Base-by-base conservation (phyloP, 2,329 filamentous ascomycete genomes). In the Aspergillus uvarum region DNA sequence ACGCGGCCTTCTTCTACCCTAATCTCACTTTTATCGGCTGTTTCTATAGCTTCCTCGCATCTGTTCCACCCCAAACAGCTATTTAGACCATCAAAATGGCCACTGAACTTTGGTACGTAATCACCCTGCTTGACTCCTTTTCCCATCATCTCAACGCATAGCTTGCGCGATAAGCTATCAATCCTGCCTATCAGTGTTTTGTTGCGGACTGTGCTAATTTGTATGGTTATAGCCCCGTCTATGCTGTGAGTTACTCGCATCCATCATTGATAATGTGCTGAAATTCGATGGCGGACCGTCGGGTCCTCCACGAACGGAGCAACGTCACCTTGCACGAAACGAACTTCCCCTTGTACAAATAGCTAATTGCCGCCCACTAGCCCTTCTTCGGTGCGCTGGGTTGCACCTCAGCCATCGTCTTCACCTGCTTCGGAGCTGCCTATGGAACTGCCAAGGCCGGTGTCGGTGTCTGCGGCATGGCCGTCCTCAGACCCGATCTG, bases 391-490 rank as follows among this genome's bases (percentile, higher is more conserved):
- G 93, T 83, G 92, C 92, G 79, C 95, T 97, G 90, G 93, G 93
- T 79, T 97, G 93, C 87, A 95, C 89, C 73, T 90, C 87, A 68
- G 92, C 92, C 80, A 96, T 96, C 76, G 91, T 96, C 76, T 96
- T 96, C 85, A 96, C 92, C 78, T 96, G 92, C 81, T 89, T 96
- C 72, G 92, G 95, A 78, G 95, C 95, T 75, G 92, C 95, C 70
- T 99, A 98, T 82, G 95, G 95, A 81, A 99, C 95, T 71, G 95
- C 95, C 77, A 99, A 99, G 87, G 96, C 95, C 75, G 95, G 95
- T 83, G 95, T 98, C 72, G 95, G 95, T 86, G 96, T 99, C 76
- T 92, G 92, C 70, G 91, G 93, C 71, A 97, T 98, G 90, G 94
- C 93, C 90, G 94, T 98, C 73, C 87, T 99, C 71, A 87, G 95